A percentile compares a stretch with the other conserved stretches of the same genome.
These are phyloP conservation scores for Colletotrichum lini DNA, from an alignment of 2,329 filamentous ascomycete species.

Conservation along the genomic window DNA sequence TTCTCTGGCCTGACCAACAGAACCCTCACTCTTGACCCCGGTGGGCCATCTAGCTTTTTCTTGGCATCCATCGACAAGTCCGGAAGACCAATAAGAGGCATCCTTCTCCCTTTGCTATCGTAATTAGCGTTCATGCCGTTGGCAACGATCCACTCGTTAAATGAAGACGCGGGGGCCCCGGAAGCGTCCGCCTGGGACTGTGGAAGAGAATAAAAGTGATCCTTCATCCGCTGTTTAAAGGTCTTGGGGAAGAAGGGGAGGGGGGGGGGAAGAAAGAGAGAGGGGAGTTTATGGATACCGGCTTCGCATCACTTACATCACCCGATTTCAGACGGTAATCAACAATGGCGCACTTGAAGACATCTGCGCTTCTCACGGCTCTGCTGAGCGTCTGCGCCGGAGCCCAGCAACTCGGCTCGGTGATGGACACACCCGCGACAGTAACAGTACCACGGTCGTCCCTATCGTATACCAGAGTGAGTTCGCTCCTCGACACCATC, in stretches of 20 bases:
- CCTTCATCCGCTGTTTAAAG: background rate
- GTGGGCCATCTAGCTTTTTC: background rate
- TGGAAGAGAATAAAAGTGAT: background rate
- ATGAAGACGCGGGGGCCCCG: conserved; percentile 35
- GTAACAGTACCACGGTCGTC: background rate
- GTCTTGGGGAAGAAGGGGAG: background rate
- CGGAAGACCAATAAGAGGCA: conserved; percentile 13
- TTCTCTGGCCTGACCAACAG: background rate
- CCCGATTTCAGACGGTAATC: no score
- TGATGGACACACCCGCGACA: background rate
- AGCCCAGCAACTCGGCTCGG: conserved; percentile 14
- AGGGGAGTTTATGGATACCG: no score
- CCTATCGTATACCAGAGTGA: conserved; percentile 30
- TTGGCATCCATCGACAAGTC: conserved; percentile 1
- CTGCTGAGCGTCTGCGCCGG: background rate
- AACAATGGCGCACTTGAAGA: conserved; percentile 3
- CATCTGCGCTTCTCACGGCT: background rate
- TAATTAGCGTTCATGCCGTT: conserved; percentile 1
- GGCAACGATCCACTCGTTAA: conserved; percentile 31
- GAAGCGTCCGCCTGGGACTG: conserved; percentile 18
- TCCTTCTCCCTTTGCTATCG: background rate
- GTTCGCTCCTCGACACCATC: conserved; percentile 36
- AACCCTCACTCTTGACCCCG: background rate
- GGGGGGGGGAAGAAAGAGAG: no score
- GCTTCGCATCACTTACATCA: background rate